Evolutionary conservation across 179 eudicot species (phyloP), one percentile per base, ranked within the genome.

Genomic region (Spinacia oleracea): DNA sequence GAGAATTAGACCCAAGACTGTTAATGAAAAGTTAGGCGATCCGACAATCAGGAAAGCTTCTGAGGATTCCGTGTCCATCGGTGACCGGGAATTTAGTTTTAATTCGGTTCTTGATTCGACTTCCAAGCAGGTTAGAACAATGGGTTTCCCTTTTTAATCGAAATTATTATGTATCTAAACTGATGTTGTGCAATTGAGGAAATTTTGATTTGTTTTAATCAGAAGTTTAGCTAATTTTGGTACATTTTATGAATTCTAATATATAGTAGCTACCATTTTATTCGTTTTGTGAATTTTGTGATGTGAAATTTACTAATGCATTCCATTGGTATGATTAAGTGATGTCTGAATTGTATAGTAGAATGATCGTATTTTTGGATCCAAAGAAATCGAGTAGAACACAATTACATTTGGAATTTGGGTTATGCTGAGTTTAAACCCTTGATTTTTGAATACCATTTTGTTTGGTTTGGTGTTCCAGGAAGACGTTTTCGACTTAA

Each of bases 401-500:
- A 9, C 5, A 70, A 3, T 14, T 10, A 7, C 11, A 9, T n/a
- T 4, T 6, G 3, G 10, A 38, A 40, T 70, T 12, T 42, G 6
- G 31, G 21, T 43, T 31, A 46, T 11, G 11, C 18, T 46, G 51
- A 60, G 42, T 4, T 14, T 4, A 51, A 27, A 27, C 12, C 11
- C 46, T 42, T 38, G 23, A 31, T 70, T 51, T 65, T n/a, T 9
- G 9, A 5, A 23, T 5, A 45, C 14, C 48, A 7, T 0, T 16
- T 31, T 51, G 5, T 48, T 21, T 4, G 29, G n/a, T 73, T 43
- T 35, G 29, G 67, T 69, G 50, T 80, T 72, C 25, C 92, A 96
- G 98, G 99, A 92, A 83, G 97, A 96, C 80, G 88, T 91, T 12
- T 96, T 94, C 76, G 84, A 87, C 70, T 80, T 82, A 68, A 91